These are phyloP conservation scores for Geotrichum candidum DNA, from an alignment of 1,139 yeast species.

Conservation along the genomic window DNA sequence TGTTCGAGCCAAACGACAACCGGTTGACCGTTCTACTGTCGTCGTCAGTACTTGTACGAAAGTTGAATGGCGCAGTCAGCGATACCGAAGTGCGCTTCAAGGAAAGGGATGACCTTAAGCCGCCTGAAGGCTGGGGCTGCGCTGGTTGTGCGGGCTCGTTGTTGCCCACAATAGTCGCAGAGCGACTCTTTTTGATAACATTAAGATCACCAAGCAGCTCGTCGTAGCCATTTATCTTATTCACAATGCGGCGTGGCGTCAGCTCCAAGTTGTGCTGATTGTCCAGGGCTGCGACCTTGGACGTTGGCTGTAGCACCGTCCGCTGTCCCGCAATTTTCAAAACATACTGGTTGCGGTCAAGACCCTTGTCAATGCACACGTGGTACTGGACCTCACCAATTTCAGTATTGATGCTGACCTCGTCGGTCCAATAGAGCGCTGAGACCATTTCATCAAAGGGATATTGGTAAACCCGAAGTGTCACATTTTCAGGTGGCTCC, in stretches of 20 bases:
- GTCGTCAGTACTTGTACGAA: constrained; percentile 5
- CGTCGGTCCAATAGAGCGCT: constrained; percentile 29
- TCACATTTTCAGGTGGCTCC: constrained; percentile 17
- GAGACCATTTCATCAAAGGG: constrained; percentile 35
- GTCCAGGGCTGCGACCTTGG: constrained; percentile 21
- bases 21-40: background rate
- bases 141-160: background rate
- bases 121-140: background rate
- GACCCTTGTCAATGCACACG: constrained; percentile 33
- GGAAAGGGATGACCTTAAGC: constrained; percentile 11
- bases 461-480: constrained; percentile 30
- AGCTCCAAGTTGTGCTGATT: constrained; percentile 28
- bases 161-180: background rate
- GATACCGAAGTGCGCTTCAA: constrained; percentile 9
- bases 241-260: constrained; percentile 30
- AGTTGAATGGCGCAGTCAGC: constrained; percentile 10
- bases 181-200: constrained; percentile 1
- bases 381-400: constrained; percentile 29
- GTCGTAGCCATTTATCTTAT: constrained; percentile 28
- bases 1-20: background rate
- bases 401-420: constrained; percentile 22
- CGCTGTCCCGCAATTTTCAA: constrained; percentile 34
- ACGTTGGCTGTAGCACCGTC: constrained; percentile 12
- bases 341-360: constrained; percentile 34
- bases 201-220: constrained; percentile 7